Evolutionary conservation across 331 rosid species (phyloP).

Genomic region (Dryas integrifolia): DNA sequence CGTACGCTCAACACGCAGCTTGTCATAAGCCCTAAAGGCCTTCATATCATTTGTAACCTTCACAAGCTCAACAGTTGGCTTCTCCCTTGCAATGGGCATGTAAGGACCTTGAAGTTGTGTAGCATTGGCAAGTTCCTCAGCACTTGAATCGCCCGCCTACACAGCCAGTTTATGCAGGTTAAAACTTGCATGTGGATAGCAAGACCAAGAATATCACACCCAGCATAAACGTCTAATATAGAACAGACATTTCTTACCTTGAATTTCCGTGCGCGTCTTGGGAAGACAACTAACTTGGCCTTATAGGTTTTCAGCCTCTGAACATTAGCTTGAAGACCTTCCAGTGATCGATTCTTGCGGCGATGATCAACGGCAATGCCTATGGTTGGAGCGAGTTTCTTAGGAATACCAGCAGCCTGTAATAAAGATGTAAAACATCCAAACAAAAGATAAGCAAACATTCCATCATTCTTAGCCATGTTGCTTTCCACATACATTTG

Average conservation of each 20-base stretch:
- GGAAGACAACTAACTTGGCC: constrained; percentile 77
- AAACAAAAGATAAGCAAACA: not conserved
- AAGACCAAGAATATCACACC: not conserved
- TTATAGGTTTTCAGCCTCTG: constrained; percentile 73
- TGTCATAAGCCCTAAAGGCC: constrained; percentile 55
- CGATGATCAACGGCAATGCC: constrained; percentile 74
- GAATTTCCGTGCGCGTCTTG: constrained; percentile 56
- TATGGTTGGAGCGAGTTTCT: constrained; percentile 59
- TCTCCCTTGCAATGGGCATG: constrained; percentile 50
- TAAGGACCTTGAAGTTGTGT: constrained; percentile 58
- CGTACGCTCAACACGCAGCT: constrained; percentile 54
- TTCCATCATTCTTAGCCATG: not conserved
- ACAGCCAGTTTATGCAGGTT: not conserved
- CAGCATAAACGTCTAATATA: not conserved
- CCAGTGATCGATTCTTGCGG: constrained; percentile 55
- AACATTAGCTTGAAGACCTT: constrained; percentile 57
- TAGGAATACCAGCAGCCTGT: constrained; percentile 72
- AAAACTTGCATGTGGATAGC: not conserved
- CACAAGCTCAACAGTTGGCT: constrained; percentile 55
- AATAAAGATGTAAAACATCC: not conserved
- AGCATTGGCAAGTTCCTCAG: constrained; percentile 60
- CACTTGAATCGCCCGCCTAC: constrained; percentile 60
- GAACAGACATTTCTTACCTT: constrained; percentile 37
- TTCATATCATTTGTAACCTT: constrained; percentile 57
- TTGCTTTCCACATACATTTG: not conserved